phyloP scores from a whole-genome alignment of 1,284 basidiomycete genomes.

The Tilletia caries region DNA sequence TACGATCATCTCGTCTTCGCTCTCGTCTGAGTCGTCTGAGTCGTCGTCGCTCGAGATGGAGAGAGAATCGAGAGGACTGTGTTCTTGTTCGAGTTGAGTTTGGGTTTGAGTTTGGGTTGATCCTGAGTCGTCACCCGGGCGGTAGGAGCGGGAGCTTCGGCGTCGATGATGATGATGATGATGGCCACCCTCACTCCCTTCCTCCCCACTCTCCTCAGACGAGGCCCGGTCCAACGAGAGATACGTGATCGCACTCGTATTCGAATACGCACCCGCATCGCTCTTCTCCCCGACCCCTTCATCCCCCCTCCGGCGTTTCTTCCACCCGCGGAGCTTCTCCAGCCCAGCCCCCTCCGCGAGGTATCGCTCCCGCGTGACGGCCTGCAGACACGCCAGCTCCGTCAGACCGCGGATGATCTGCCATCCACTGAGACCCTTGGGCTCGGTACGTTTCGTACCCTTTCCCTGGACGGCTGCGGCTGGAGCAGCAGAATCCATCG shows the following conservation, averaged over 20 bases:
- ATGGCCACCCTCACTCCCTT: constrained; percentile 21
- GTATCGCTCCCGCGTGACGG: constrained; percentile 44
- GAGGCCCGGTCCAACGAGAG: neutral
- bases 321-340: constrained; percentile 31
- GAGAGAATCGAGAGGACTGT: no score
- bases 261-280: neutral
- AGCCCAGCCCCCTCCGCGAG: constrained; percentile 44
- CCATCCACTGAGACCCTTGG: constrained; percentile 37
- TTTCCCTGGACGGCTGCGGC: no score
- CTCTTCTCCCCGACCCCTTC: neutral
- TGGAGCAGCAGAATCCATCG: neutral
- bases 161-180: no score
- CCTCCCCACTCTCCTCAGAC: neutral
- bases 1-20: constrained; percentile 46
- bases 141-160: no score
- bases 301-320: neutral
- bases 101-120: no score
- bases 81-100: no score
- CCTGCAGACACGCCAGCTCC: constrained; percentile 46
- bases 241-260: neutral
- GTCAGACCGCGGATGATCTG: constrained; percentile 45
- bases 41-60: neutral
- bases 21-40: constrained; percentile 30
- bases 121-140: no score
- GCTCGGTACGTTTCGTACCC: constrained; percentile 13